Conservation (phyloP, 768 basidiomycete species). For the Tylopilus sp. region DNA sequence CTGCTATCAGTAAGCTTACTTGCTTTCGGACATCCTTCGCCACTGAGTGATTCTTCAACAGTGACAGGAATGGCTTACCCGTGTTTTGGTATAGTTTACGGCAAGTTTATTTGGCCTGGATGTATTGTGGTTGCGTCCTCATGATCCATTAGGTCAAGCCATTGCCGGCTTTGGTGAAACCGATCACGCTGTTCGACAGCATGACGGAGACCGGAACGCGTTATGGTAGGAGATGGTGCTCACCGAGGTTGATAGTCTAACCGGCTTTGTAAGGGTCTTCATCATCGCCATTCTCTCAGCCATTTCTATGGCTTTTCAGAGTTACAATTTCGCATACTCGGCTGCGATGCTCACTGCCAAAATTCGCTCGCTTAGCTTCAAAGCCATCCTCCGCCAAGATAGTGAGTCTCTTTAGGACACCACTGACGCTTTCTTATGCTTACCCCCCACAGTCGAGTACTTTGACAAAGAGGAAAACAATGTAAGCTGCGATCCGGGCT, state of each 20-base stretch:
- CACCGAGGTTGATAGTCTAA: slow-evolving; percentile 7
- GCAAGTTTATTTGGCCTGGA: slow-evolving; percentile 17
- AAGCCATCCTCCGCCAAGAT: slow-evolving; percentile 83
- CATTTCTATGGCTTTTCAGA: slow-evolving; percentile 60
- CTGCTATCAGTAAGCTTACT: slow-evolving; percentile 40
- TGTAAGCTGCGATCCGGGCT: too few relatives aligned
- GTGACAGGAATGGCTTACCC: slow-evolving; percentile 67
- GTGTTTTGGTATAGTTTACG: slow-evolving; percentile 66
- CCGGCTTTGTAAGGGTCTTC: slow-evolving; percentile 54
- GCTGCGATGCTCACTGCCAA: slow-evolving; percentile 69
- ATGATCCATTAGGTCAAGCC: slow-evolving; percentile 41
- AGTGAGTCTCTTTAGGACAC: slow-evolving; percentile 39
- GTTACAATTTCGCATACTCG: slow-evolving; percentile 62
- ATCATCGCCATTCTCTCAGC: slow-evolving; percentile 72
- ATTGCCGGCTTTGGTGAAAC: slow-evolving; percentile 55
- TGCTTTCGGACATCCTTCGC: neutral
- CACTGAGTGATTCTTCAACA: slow-evolving; percentile 1
- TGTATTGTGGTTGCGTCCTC: neutral
- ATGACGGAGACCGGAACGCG: slow-evolving; percentile 68
- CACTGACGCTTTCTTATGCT: too few relatives aligned
- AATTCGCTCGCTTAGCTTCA: slow-evolving; percentile 71
- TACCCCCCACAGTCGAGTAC: too few relatives aligned
- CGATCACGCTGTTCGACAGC: slow-evolving; percentile 40
- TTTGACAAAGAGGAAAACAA: too few relatives aligned
- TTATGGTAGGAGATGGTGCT: slow-evolving; percentile 43